A percentile compares a stretch with the other conserved stretches of the same genome.
phyloP scores from a whole-genome alignment of 2,329 filamentous ascomycete genomes.

The Penicillium sp. region DNA sequence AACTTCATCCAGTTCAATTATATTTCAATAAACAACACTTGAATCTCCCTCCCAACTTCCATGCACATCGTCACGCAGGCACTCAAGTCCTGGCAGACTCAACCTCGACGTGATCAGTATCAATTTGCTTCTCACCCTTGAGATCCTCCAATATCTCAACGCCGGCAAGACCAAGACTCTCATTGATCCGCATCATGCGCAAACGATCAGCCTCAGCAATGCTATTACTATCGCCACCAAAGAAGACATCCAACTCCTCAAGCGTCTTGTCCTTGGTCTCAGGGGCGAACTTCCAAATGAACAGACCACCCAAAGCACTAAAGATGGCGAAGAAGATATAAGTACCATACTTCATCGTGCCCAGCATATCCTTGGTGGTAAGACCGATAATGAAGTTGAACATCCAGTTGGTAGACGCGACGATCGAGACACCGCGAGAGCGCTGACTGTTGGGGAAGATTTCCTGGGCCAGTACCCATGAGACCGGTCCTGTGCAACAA shows the following conservation, averaged over 20 bases:
- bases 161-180: slow-evolving; percentile 61
- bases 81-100: neutral
- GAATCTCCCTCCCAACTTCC: neutral
- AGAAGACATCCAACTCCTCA: slow-evolving; percentile 60
- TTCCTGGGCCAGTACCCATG: slow-evolving; percentile 56
- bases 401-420: slow-evolving; percentile 36
- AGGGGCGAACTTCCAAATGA: slow-evolving; percentile 40
- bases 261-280: slow-evolving; percentile 54
- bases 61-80: neutral
- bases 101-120: slow-evolving; percentile 20
- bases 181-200: slow-evolving; percentile 71
- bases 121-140: slow-evolving; percentile 22
- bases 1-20: neutral
- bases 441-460: slow-evolving; percentile 34
- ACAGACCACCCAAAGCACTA: slow-evolving; percentile 36
- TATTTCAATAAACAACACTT: neutral
- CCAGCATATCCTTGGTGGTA: slow-evolving; percentile 34
- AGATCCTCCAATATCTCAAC: slow-evolving; percentile 28
- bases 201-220: slow-evolving; percentile 48
- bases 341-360: slow-evolving; percentile 32
- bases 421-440: slow-evolving; percentile 30
- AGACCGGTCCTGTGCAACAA: slow-evolving; percentile 27
- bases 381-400: slow-evolving; percentile 35
- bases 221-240: slow-evolving; percentile 32
- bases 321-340: slow-evolving; percentile 48